A percentile compares a stretch with the other conserved stretches of the same genome.
phyloP scores from a whole-genome alignment of 441 rosid genomes.

The Corymbia citriodora region DNA sequence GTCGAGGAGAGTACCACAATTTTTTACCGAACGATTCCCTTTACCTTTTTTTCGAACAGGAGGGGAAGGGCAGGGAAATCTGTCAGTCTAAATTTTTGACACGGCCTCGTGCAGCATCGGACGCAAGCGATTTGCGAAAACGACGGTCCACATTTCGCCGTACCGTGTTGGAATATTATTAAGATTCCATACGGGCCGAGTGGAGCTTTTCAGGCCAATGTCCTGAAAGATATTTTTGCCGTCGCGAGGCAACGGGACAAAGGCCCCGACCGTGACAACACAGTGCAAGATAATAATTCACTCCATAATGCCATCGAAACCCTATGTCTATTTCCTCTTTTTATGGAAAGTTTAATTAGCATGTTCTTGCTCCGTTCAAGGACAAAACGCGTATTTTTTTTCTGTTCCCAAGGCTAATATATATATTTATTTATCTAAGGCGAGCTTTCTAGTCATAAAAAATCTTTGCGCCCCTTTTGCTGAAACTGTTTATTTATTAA shows the following conservation, averaged over 20 bases:
- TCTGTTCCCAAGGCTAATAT: neutral
- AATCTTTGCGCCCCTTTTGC: neutral
- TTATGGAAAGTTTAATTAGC: neutral
- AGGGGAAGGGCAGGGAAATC: neutral
- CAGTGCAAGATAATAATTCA: neutral
- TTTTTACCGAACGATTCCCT: neutral
- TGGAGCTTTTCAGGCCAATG: neutral
- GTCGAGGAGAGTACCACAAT: neutral
- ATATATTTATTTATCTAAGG: neutral
- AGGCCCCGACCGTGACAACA: neutral
- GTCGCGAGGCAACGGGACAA: neutral
- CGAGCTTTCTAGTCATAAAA: neutral
- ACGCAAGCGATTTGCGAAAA: neutral
- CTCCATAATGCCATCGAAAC: neutral
- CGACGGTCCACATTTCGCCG: neutral
- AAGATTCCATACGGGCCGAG: neutral
- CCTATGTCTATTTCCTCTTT: neutral
- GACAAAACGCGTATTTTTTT: neutral
- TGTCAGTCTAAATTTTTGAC: neutral
- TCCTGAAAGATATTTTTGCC: neutral
- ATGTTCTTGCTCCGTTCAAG: neutral
- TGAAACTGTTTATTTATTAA: neutral
- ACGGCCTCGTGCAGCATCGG: neutral
- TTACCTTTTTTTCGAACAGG: neutral
- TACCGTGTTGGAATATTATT: neutral